A percentile compares a stretch with the other conserved stretches of the same genome.
Evolutionary conservation across 2,329 filamentous ascomycete genomes (phyloP).

Genomic region (Emericellopsis atlantica): DNA sequence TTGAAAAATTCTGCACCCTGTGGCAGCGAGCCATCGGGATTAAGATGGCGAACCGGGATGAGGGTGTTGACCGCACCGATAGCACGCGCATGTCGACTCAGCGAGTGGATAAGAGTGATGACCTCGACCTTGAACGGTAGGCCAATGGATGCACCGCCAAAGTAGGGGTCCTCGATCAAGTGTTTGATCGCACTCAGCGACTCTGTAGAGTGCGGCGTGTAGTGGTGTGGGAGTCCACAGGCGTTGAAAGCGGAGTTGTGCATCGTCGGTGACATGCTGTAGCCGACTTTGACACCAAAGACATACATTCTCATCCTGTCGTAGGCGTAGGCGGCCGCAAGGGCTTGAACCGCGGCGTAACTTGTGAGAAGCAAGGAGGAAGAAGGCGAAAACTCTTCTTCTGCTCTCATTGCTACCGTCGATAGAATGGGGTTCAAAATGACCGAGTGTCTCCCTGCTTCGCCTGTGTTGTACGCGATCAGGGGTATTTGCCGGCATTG

Average conservation of each 20-base stretch:
- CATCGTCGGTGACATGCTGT: conserved; percentile 67
- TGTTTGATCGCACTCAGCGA: conserved; percentile 51
- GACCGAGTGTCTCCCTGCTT: conserved; percentile 48
- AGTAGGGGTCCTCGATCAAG: conserved; percentile 51
- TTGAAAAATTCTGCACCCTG: conserved; percentile 36
- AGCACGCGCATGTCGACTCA: conserved; percentile 60
- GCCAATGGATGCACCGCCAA: conserved; percentile 60
- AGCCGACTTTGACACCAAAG: conserved; percentile 56
- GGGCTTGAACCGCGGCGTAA: conserved; percentile 47
- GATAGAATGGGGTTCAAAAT: conserved; percentile 19
- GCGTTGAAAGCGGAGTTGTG: conserved; percentile 57
- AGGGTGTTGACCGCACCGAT: conserved; percentile 70
- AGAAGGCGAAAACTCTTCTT: conserved; percentile 7
- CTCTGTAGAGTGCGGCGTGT: conserved; percentile 49
- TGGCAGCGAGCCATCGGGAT: conserved; percentile 43
- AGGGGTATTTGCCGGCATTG: conserved; percentile 33
- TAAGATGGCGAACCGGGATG: conserved; percentile 52
- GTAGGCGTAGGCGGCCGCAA: conserved; percentile 54
- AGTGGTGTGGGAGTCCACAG: conserved; percentile 55
- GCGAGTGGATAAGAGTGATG: conserved; percentile 53
- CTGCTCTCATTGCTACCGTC: conserved; percentile 15
- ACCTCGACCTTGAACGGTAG: conserved; percentile 67
- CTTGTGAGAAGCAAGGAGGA: conserved; percentile 35
- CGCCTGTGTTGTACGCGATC: conserved; percentile 53
- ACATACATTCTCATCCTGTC: conserved; percentile 56